Evolutionary conservation across 495 filamentous ascomycete genomes (phyloP), one percentile per base, ranked within the genome.

Genomic region (Ramalina peruviana): DNA sequence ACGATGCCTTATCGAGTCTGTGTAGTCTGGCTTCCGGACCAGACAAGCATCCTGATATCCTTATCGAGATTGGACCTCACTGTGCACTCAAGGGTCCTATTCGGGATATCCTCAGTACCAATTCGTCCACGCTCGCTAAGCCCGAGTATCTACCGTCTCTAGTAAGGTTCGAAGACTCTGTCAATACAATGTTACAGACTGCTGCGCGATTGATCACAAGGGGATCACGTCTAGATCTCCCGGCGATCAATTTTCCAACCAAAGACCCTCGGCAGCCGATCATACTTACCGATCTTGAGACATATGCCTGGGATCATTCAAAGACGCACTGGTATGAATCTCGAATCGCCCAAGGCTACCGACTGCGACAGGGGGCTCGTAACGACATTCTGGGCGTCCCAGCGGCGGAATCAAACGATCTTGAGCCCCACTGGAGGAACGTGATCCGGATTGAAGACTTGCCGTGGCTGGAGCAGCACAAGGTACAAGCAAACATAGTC

Each of bases 51-150:
- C 46, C 64, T 7, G 58, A 59, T 42, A 25, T 69, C 1, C 36
- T 78, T 10, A 43, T 80, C 39, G 76, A 80, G 54, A 59, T 80
- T 6, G 74, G 76, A 0, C 72, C 75, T 6, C 68, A 72, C 38
- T 53, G 59, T 0, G 65, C 68, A 0, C 54, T 80, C 2, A 59
- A 67, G 17, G 65, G 65, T 1, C 69, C 73, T 0, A 61, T 74
- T 21, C 62, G 60, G 36, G 65, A 75, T 10, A 71, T 65, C 39
- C 30, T 56, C 4, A 16, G 36, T 19, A 25, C 11, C 42, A 17
- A 46, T 6, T 16, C 16, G 19, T 23, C 3, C 17, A 37, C 5
- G 38, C 13, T 21, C 1, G 7, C 36, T 3, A 43, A 40, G 12
- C 3, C 21, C 0, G 26, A 25, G 23, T 48, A 53, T 43, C 20